Base-by-base conservation (phyloP, 495 filamentous ascomycete species). In the Opeltia flavorubescens region DNA sequence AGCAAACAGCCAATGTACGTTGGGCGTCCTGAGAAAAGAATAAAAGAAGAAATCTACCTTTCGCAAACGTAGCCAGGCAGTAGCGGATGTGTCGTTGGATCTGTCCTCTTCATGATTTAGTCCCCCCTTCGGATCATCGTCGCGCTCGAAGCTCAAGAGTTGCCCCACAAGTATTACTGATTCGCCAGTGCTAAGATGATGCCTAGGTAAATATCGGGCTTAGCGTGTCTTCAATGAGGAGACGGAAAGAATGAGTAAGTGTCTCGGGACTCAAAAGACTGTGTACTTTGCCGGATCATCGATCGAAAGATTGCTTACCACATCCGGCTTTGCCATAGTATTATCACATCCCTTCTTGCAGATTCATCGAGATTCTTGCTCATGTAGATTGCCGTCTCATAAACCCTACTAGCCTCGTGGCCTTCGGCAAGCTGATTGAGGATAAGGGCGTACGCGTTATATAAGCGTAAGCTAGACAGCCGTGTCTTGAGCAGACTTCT, bases 361-460 rank as follows among this genome's bases (percentile, higher is more conserved):
- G 40, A 33, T 12, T 63, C 58, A 6, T 62, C 50, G 11, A 75
- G 66, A 4, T 55, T 62, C 29, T 58, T 57, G 41, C 66, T 67
- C 74, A 81, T 77, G 4, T 66, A 63, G 13, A 86, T 60, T 15
- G 84, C 74, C 0, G 78, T 80, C 9, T 69, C 59, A 56, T 86
- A 76, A n/a, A 91, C 75, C 35, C 74, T 72, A 18, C 72, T 60
- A 23, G 84, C 77, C 43, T 71, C 61, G 5, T 70, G 65, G 0
- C 55, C 44, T 41, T 78, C 77, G 0, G 66, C 69, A 42, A 69
- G 72, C 25, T 69, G 68, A 54, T 67, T 75, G 59, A 94, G 82
- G 31, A 86, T 73, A 21, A 87, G 64, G 3, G 81, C 83, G 51
- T 87, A 89, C 0, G 77, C 77, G 54, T 87, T 83, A 61, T 89